Base-by-base conservation (phyloP, 192 early-diverging fungal genomes). In the Kappamyces sp. region DNA sequence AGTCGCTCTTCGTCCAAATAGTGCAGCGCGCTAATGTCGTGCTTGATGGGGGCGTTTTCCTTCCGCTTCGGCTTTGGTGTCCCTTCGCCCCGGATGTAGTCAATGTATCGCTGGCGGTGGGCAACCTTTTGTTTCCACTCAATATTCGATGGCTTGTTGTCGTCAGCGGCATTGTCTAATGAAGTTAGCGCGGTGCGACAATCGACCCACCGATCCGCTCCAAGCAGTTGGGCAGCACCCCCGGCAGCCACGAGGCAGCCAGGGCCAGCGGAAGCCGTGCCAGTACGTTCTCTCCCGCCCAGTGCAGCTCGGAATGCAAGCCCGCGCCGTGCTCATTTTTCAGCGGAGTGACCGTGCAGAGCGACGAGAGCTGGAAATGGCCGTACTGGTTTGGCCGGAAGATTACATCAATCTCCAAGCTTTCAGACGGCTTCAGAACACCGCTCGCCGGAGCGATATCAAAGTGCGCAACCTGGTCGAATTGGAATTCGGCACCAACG, bases 331-430 rank as follows among this genome's bases (percentile, higher is more conserved):
- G 14, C 53, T 2, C 33, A 31, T 48, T 37, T 42, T 62, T 14
- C 29, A 5, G n/a, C 33, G 51, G 45, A 12, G 12, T 43, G 33
- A 73, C 66, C 45, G 36, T 49, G 47, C 57, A 68, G 12, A 50
- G 29, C 50, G 67, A 51, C 1, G 14, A 65, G 5, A 45, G 66
- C 11, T 71, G 54, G 49, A 76, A 72, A 7, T 61, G 30, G 6
- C 77, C 77, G 33, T 71, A 53, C 55, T 79, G 77, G 37, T 74
- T 66, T 12, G 77, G 77, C 37, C 61, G 43, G 63, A 76, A 79
- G 1, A 53, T 8, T 1, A 74, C 49, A 12, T 52, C 50, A 35
- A 79, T 65, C 2, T 31, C 47, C 5, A 8, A 59, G 6, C 51
- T 14, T 37, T 65, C 62, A 2, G 45, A 48, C 3, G 73, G 66